phyloP scores from a whole-genome alignment of 176 grass and related monocot species.

The Thalia dealbata region DNA sequence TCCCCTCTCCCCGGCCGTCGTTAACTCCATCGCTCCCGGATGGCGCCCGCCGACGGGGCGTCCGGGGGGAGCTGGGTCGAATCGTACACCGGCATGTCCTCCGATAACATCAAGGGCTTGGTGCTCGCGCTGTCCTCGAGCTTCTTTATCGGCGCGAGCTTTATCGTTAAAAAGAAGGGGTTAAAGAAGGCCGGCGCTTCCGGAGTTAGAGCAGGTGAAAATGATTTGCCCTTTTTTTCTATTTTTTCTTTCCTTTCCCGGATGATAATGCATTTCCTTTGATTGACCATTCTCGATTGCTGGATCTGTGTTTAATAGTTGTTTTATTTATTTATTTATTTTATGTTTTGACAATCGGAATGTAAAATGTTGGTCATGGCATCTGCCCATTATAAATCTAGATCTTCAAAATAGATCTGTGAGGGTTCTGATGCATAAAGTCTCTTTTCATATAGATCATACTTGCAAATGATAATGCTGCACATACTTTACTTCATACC shows the following conservation, averaged over 20 bases:
- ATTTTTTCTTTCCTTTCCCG: too few relatives aligned
- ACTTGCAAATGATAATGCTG: too few relatives aligned
- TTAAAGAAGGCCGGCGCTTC: slow-evolving; percentile 85
- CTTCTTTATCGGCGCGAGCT: slow-evolving; percentile 86
- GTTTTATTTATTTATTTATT: too few relatives aligned
- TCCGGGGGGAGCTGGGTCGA: slow-evolving; percentile 61
- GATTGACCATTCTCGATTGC: not conserved
- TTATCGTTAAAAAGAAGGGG: slow-evolving; percentile 99
- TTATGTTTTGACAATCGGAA: not conserved
- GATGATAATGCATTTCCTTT: not conserved
- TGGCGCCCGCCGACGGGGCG: slow-evolving; percentile 15
- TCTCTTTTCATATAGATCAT: too few relatives aligned
- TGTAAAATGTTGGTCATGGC: not conserved
- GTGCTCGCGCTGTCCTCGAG: slow-evolving; percentile 91
- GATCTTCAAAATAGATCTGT: not conserved
- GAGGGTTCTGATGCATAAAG: not conserved
- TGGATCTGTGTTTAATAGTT: not conserved
- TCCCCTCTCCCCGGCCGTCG: not conserved
- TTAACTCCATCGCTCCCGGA: not conserved
- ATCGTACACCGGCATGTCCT: slow-evolving; percentile 82
- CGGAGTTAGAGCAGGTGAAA: slow-evolving; percentile 76
- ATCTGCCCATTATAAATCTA: not conserved
- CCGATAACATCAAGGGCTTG: slow-evolving; percentile 94
- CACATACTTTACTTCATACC: too few relatives aligned
- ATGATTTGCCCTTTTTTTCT: not conserved